phyloP scores from a whole-genome alignment of 1,284 basidiomycete species.

The Tylopilus sp. region DNA sequence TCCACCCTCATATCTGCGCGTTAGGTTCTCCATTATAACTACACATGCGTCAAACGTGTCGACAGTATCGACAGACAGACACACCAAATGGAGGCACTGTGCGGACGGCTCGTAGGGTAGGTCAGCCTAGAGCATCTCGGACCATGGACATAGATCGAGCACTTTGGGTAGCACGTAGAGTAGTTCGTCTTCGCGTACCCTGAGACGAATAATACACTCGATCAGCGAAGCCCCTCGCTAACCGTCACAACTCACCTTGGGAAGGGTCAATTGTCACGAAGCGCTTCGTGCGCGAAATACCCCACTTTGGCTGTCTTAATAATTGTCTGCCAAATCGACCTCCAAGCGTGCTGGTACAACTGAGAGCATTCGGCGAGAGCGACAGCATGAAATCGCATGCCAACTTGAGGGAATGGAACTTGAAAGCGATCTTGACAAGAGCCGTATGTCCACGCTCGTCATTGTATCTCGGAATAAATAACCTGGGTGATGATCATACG shows the following conservation, averaged over 20 bases:
- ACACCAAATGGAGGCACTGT: slow-evolving; percentile 67
- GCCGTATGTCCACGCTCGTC: slow-evolving; percentile 73
- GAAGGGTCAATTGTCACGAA: slow-evolving; percentile 89
- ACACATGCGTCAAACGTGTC: neutral
- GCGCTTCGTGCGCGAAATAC: slow-evolving; percentile 85
- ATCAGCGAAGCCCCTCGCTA: neutral
- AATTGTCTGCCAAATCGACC: slow-evolving; percentile 94
- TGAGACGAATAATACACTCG: slow-evolving; percentile 43
- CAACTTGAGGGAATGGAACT: slow-evolving; percentile 94
- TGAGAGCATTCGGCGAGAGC: slow-evolving; percentile 86
- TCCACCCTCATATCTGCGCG: slow-evolving; percentile 27
- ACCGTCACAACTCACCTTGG: slow-evolving; percentile 64
- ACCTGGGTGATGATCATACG: slow-evolving; percentile 54
- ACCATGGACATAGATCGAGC: slow-evolving; percentile 75
- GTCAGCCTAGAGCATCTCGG: slow-evolving; percentile 81
- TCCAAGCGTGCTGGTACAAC: slow-evolving; percentile 89
- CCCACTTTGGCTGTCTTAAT: slow-evolving; percentile 70
- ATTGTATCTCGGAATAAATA: slow-evolving; percentile 62
- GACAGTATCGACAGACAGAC: slow-evolving; percentile 26
- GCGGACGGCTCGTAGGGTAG: slow-evolving; percentile 71
- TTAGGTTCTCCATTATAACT: slow-evolving; percentile 33
- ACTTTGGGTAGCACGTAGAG: slow-evolving; percentile 86
- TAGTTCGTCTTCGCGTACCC: slow-evolving; percentile 91
- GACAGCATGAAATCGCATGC: slow-evolving; percentile 93
- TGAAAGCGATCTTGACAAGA: slow-evolving; percentile 88